These are phyloP conservation scores for Ajuga reptans DNA, from an alignment of 305 asterid genomes.

Conservation along the genomic window DNA sequence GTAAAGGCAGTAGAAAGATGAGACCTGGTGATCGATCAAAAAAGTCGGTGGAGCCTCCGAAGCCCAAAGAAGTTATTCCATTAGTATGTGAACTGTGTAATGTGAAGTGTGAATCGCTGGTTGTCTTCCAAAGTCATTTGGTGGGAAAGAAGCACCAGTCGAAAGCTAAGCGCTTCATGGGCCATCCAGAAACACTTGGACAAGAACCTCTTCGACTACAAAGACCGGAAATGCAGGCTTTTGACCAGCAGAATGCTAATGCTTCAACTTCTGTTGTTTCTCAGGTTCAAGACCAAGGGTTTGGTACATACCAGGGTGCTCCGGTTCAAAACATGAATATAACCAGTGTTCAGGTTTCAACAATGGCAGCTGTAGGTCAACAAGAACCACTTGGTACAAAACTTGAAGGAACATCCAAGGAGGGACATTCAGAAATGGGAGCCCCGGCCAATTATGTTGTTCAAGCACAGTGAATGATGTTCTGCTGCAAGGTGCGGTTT, in stretches of 20 bases:
- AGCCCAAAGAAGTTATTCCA: conserved; percentile 45
- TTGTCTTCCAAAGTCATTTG: conserved; percentile 55
- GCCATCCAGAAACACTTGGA: conserved; percentile 34
- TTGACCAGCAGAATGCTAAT: conserved; percentile 26
- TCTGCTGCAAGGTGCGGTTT: neutral
- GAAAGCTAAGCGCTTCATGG: conserved; percentile 45
- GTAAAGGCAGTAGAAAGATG: conserved; percentile 29
- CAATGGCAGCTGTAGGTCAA: conserved; percentile 19
- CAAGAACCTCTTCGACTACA: conserved; percentile 39
- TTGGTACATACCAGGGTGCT: conserved; percentile 21
- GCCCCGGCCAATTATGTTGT: neutral
- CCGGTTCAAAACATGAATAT: conserved; percentile 14
- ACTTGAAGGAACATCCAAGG: neutral
- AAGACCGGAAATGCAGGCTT: conserved; percentile 38
- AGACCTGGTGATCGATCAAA: conserved; percentile 30
- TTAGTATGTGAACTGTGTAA: conserved; percentile 56
- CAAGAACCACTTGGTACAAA: neutral
- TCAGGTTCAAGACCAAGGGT: conserved; percentile 31
- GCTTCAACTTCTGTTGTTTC: conserved; percentile 29
- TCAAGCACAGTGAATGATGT: conserved; percentile 7
- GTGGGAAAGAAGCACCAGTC: conserved; percentile 52
- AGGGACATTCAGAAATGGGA: conserved; percentile 3
- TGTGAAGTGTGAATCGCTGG: conserved; percentile 46
- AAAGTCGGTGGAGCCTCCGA: conserved; percentile 29
- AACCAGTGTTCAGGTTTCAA: conserved; percentile 6